These are phyloP conservation scores for Acacia crassicarpa DNA, from an alignment of 306 rosid genomes.

Conservation along the genomic window DNA sequence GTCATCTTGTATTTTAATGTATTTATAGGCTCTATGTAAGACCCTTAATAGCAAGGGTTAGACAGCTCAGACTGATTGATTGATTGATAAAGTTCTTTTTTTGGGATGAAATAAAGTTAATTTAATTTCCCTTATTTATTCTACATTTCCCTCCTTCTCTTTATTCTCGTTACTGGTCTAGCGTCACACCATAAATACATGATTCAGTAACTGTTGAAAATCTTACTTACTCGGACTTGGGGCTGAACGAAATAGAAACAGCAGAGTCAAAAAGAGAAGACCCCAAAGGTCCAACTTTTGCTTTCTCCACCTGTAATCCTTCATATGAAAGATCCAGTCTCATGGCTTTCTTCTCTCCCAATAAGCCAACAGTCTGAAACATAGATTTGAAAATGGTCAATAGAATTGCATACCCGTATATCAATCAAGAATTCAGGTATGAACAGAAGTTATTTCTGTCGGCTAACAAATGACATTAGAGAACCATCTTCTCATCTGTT, in stretches of 20 bases:
- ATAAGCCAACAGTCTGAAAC: conserved; percentile 70
- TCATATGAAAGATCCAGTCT: conserved; percentile 76
- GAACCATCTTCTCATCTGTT: neutral
- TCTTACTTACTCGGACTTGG: conserved; percentile 72
- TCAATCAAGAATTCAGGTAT: neutral
- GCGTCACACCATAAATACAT: neutral
- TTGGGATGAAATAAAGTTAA: neutral
- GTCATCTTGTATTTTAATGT: neutral
- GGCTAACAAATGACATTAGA: neutral
- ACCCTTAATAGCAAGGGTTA: neutral
- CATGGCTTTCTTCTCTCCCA: conserved; percentile 61
- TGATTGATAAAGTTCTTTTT: neutral
- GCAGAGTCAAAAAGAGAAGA: conserved; percentile 92
- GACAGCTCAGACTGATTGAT: neutral
- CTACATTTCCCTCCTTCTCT: neutral
- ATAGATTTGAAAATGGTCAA: conserved; percentile 34
- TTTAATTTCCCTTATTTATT: neutral
- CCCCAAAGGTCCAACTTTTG: conserved; percentile 96
- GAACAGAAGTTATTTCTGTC: neutral
- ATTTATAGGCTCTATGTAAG: neutral
- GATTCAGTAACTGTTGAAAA: conserved; percentile 33
- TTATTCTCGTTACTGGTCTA: neutral
- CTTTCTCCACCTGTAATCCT: conserved; percentile 64
- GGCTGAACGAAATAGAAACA: conserved; percentile 70
- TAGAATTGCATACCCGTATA: neutral